Conservation (phyloP, 306 rosid species). For the Vicia sativa region DNA sequence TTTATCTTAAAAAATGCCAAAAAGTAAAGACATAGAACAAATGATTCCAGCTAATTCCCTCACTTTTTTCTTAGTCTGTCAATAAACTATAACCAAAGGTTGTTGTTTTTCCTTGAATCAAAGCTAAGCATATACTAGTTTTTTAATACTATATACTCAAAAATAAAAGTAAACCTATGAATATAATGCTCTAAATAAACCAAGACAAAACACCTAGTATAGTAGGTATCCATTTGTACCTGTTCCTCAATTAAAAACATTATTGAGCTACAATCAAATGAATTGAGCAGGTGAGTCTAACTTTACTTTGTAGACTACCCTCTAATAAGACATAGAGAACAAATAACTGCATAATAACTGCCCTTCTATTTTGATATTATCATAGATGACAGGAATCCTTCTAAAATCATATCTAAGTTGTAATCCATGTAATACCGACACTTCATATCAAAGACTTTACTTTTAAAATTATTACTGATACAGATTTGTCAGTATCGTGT, state of each 20-base stretch:
- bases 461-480: neutral
- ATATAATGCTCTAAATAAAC: constrained; percentile 2
- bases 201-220: constrained; percentile 5
- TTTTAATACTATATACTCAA: neutral
- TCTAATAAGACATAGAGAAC: constrained; percentile 38
- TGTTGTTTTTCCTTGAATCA: constrained; percentile 36
- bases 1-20: neutral
- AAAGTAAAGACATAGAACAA: neutral
- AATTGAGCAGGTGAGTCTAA: constrained; percentile 53
- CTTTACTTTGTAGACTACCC: constrained; percentile 31
- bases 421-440: no score
- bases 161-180: constrained; percentile 28
- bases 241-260: constrained; percentile 26
- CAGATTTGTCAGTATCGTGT: neutral
- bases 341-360: constrained; percentile 15
- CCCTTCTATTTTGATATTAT: neutral
- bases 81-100: neutral
- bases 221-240: constrained; percentile 44
- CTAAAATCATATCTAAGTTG: no score
- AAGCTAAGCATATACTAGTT: constrained; percentile 32
- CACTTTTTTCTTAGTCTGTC: constrained; percentile 12
- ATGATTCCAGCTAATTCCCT: neutral
- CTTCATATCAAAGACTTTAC: neutral
- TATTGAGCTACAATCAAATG: constrained; percentile 37
- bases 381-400: no score